phyloP scores from a whole-genome alignment of 208 protist species.

The Trypanosoma theileri region DNA sequence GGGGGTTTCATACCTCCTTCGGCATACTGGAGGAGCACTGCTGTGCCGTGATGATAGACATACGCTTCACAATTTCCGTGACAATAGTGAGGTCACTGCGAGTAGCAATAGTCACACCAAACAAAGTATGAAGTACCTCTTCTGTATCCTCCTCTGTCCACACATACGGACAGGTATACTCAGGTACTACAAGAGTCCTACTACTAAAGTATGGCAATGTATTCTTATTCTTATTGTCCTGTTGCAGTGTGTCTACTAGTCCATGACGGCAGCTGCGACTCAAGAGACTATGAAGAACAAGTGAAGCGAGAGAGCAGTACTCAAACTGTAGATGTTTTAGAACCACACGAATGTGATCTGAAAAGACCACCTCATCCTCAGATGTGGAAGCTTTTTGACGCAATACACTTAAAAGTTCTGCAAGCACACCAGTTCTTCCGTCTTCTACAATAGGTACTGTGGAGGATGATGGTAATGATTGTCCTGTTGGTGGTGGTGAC shows the following conservation, averaged over 20 bases:
- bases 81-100: constrained; percentile 5
- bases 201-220: too few relatives aligned
- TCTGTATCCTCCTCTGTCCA: constrained; percentile 18
- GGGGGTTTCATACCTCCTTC: too few relatives aligned
- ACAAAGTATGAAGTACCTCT: not conserved
- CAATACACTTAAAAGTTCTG: not conserved
- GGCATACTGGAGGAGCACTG: not conserved
- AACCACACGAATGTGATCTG: constrained; percentile 2
- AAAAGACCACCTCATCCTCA: not conserved
- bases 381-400: not conserved
- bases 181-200: too few relatives aligned
- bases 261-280: not conserved
- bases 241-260: too few relatives aligned
- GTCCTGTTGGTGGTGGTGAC: too few relatives aligned
- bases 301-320: constrained; percentile 15
- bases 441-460: not conserved
- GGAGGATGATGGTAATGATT: not conserved
- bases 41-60: not conserved
- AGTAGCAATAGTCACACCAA: not conserved
- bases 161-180: not conserved
- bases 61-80: constrained; percentile 21
- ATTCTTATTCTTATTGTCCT: too few relatives aligned
- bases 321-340: constrained; percentile 21
- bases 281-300: constrained; percentile 8
- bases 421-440: not conserved